Evolutionary conservation across 2,329 filamentous ascomycete species (phyloP), one percentile per base, ranked within the genome.

Genomic region (Bipolaris bicolor): DNA sequence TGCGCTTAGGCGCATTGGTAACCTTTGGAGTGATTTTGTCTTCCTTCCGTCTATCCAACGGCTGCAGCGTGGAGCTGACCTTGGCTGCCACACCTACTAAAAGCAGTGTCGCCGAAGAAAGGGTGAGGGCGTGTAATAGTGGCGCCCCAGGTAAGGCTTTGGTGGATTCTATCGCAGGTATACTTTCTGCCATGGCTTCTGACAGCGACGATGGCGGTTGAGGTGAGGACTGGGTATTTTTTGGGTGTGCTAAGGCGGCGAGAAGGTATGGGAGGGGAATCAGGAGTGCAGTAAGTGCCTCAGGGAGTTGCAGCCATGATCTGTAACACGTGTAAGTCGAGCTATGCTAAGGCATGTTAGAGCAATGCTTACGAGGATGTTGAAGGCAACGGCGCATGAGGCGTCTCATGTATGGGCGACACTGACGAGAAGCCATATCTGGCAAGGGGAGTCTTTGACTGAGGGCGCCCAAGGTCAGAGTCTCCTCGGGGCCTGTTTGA

Each of bases 201-300:
- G 69, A 61, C 18, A 70, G 54, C 7, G 57, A 62, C 13, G 65
- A 56, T n/a, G 67, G 62, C 4, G 65, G 34, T 52, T 61, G 66
- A 24, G 57, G 61, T 45, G 60, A 34, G 20, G 58, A 62, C 7
- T 52, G 60, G 33, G 60, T 44, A 16, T 59, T 29, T 20, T 20
- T 60, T n/a, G 77, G 78, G 59, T 80, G 81, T 52, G 79, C 79
- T 15, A 80, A 68, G 6, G 80, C 79, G 6, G 79, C 79, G 49
- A 83, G 72, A 51, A 83, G 62, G 55, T 77, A 83, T 5, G 81
- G 81, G 24, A 83, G 71, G 7, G 81, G 80, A 24, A 83, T 72
- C 29, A 86, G 72, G 52, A 83, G 63, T 22, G 81, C 82, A 5
- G 81, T 82, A 54, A 84, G 60, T 5, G 80, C 71, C 66, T 85